These are phyloP conservation scores for Eucalyptus coolabah DNA, from an alignment of 345 rosid species.

Conservation along the genomic window DNA sequence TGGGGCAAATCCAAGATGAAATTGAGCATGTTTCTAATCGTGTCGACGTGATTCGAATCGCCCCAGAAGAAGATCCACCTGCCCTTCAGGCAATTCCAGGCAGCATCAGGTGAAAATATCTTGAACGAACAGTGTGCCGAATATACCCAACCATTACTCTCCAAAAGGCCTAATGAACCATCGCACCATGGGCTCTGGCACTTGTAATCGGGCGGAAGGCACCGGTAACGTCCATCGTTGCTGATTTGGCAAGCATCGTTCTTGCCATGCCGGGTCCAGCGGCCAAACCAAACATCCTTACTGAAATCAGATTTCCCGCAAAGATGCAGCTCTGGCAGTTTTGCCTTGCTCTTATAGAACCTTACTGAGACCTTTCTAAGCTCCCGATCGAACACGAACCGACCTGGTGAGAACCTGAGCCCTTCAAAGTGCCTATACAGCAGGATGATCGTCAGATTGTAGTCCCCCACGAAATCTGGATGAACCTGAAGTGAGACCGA, in stretches of 20 bases:
- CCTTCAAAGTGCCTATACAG: conserved; percentile 76
- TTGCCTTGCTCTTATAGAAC: conserved; percentile 16
- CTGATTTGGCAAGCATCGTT: conserved; percentile 56
- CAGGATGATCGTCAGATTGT: conserved; percentile 56
- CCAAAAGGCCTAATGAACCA: conserved; percentile 59
- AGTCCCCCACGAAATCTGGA: conserved; percentile 76
- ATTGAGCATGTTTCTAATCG: conserved; percentile 76
- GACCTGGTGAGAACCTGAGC: conserved; percentile 48
- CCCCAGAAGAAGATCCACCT: conserved; percentile 99
- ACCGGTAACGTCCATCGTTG: conserved; percentile 68
- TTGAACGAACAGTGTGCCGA: conserved; percentile 74
- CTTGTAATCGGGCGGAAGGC: conserved; percentile 45
- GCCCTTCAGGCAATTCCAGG: conserved; percentile 70
- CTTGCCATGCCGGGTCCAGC: conserved; percentile 86
- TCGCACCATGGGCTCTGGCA: conserved; percentile 82
- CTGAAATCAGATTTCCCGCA: conserved; percentile 58
- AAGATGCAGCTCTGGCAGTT: conserved; percentile 30
- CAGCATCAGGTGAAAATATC: conserved; percentile 40
- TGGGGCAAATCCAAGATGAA: conserved; percentile 63
- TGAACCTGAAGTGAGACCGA: conserved; percentile 69
- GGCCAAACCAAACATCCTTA: conserved; percentile 64
- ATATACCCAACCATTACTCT: conserved; percentile 98
- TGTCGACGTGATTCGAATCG: conserved; percentile 90
- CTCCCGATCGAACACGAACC: conserved; percentile 46
- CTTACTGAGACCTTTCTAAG: conserved; percentile 34